Evolutionary conservation across 1,284 basidiomycete genomes (phyloP).

Genomic region (Leccinum huronense): DNA sequence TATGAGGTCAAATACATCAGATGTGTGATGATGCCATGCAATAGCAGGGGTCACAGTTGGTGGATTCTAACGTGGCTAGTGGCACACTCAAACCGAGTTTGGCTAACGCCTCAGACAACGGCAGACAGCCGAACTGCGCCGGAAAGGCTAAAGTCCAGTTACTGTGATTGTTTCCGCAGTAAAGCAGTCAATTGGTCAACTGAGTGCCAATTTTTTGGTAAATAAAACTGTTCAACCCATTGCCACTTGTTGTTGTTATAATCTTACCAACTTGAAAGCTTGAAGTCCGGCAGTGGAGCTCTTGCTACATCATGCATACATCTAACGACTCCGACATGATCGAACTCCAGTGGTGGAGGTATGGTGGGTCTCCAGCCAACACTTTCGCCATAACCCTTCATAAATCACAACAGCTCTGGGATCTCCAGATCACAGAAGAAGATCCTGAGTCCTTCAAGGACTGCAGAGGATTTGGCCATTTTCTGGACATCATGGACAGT

Average conservation of each 20-base stretch:
- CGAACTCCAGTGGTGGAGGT: background rate
- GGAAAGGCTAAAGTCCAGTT: too few relatives aligned
- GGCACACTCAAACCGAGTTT: too few relatives aligned
- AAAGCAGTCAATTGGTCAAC: background rate
- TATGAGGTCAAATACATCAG: too few relatives aligned
- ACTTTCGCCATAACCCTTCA: background rate
- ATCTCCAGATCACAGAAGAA: background rate
- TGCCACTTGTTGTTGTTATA: too few relatives aligned
- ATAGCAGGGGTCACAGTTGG: too few relatives aligned
- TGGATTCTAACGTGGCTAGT: too few relatives aligned
- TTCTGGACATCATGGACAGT: background rate
- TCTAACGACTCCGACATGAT: background rate
- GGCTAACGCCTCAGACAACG: too few relatives aligned
- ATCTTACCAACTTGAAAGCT: background rate
- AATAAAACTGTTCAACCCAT: background rate
- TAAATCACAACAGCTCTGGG: background rate
- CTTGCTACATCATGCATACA: background rate
- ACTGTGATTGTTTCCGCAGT: too few relatives aligned
- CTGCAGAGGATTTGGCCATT: slow-evolving; percentile 1
- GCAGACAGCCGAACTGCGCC: too few relatives aligned
- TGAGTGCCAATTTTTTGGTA: background rate
- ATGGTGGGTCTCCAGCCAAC: background rate
- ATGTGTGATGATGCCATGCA: too few relatives aligned
- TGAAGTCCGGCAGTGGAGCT: background rate
- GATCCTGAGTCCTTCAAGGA: background rate